A percentile compares a stretch with the other conserved stretches of the same genome.
These are phyloP conservation scores for Cucumis cinereus DNA, from an alignment of 306 rosid genomes.

Conservation along the genomic window DNA sequence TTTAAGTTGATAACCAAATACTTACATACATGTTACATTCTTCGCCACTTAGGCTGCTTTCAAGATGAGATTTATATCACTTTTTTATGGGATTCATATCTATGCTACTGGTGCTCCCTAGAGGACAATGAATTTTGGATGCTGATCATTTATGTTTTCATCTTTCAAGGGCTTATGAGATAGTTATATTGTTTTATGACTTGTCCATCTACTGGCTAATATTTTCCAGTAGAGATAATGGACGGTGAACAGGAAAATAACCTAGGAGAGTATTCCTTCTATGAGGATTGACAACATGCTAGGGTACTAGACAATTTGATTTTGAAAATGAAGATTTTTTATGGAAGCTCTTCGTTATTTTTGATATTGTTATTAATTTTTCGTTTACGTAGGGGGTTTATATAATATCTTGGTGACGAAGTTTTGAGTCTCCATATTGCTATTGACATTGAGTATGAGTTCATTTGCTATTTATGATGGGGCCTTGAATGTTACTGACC, in stretches of 20 bases:
- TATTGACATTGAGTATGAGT: neutral
- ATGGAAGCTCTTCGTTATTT: neutral
- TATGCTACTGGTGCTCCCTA: neutral
- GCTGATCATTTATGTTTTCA: neutral
- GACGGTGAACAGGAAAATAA: neutral
- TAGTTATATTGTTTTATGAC: neutral
- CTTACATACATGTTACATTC: neutral
- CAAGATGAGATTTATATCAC: neutral
- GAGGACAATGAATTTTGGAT: neutral
- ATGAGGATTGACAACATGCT: neutral
- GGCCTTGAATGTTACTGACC: constrained; percentile 13
- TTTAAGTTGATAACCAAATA: neutral
- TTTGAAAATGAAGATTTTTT: neutral
- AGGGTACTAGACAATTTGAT: neutral
- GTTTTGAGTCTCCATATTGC: neutral
- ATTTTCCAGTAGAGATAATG: neutral
- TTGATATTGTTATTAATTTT: neutral
- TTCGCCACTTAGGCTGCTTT: neutral
- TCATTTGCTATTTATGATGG: neutral
- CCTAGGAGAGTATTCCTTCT: neutral
- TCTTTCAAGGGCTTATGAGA: neutral
- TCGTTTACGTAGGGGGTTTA: neutral
- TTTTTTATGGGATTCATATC: neutral
- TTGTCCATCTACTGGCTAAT: neutral
- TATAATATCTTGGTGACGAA: neutral